Evolutionary conservation across 768 basidiomycete genomes (phyloP), one percentile per base, ranked within the genome.

Genomic region (Mycena albidolilacea): DNA sequence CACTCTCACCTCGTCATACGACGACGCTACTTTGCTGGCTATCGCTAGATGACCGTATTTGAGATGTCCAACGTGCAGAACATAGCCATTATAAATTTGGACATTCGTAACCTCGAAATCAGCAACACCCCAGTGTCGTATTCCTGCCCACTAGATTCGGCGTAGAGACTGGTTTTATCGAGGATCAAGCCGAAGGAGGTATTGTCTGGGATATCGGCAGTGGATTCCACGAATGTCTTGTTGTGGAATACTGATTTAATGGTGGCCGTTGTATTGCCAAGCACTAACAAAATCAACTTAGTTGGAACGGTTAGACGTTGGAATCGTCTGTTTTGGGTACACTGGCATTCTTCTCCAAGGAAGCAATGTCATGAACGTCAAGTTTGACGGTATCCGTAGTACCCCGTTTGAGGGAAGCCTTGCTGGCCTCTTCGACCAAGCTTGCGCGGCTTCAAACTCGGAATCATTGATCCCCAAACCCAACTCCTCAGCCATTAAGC

Each of bases 111-210:
- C 98, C 79, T 95, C 92, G 81, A 99, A 99, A 81, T 98, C 96
- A 43, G 95, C 92, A 72, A 90, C 85, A 52, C 93, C 67, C 98
- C 98, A 0, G 95, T 98, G 80, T 99, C 98, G 78, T 95, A 91
- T 83, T 99, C 97, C 80, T 99, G 98, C 37, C 98, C 98, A 78
- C 98, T 98, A 46, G 96, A 89, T 84, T 99, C 98, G 8, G 98
- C 97, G 75, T 99, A 99, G 83, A 99, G 98, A 84, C 93, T 96
- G 5, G 98, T 98, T 57, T 89, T 89, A 84, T 99, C 95, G 62
- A 99, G 91, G 37, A 99, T 81, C 61, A 99, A 78, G 54, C 98
- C 98, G 80, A 99, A 95, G 8, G 87, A 82, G 6, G 89, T 81
- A 71, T 87, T 90, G n/a, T 88, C 84, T 0, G 94, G 90, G 57